phyloP scores from a whole-genome alignment of 2,329 filamentous ascomycete genomes.

The Hypocreales sp. region DNA sequence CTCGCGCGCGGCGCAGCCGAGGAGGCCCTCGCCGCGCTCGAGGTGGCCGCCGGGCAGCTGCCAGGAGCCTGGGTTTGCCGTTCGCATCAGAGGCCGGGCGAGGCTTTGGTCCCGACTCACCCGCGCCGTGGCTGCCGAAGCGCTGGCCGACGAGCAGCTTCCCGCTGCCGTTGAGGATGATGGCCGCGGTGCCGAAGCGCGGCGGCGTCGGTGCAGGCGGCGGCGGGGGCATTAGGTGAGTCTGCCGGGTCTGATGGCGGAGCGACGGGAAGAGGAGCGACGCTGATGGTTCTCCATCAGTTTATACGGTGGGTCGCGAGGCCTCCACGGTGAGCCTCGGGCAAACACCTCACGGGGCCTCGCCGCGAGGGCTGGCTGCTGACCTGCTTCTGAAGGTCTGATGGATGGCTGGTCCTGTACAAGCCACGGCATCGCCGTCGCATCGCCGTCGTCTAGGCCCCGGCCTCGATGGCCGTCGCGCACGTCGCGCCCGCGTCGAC shows the following conservation, averaged over 20 bases:
- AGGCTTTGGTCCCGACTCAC: no score
- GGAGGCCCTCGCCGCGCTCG: slow-evolving; percentile 49
- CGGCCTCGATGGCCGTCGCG: slow-evolving; percentile 1
- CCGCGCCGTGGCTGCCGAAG: slow-evolving; percentile 30
- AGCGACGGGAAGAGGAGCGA: no score
- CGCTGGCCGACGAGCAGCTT: slow-evolving; percentile 31
- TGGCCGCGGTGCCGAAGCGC: slow-evolving; percentile 31
- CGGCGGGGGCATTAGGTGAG: not conserved
- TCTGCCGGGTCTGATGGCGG: no score
- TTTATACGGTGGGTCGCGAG: no score
- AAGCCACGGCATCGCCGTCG: no score
- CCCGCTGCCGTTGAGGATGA: slow-evolving; percentile 27
- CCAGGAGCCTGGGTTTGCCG: slow-evolving; percentile 32
- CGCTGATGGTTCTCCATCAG: no score
- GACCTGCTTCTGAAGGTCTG: no score
- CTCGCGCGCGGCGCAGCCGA: slow-evolving; percentile 51
- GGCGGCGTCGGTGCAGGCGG: slow-evolving; percentile 10
- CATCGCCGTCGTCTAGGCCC: not conserved
- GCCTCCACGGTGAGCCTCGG: no score
- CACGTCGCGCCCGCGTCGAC: slow-evolving; percentile 25
- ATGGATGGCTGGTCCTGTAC: not conserved
- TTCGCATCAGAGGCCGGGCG: no score
- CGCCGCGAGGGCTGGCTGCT: no score
- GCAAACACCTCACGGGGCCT: no score
- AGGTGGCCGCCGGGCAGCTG: slow-evolving; percentile 64